A percentile compares a stretch with the other conserved stretches of the same genome.
phyloP scores from a whole-genome alignment of 345 rosid genomes.

The Salix caprea region DNA sequence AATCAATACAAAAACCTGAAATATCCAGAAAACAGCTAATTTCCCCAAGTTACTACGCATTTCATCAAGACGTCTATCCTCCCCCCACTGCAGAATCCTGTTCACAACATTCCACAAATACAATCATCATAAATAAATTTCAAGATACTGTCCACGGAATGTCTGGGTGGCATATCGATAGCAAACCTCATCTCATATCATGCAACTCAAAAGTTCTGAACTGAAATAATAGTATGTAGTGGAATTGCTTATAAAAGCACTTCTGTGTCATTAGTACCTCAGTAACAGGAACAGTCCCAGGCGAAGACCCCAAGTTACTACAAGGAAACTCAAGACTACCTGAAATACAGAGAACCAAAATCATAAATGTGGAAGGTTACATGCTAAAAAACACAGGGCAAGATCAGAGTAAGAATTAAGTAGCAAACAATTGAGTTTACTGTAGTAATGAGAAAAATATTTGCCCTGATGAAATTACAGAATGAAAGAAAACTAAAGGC shows the following conservation, averaged over 20 bases:
- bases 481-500: neutral
- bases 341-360: slow-evolving; percentile 29
- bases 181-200: neutral
- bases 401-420: neutral
- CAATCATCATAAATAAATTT: neutral
- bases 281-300: slow-evolving; percentile 63
- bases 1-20: slow-evolving; percentile 53
- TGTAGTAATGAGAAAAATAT: too few species aligned
- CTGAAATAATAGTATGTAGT: neutral
- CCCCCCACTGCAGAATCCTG: slow-evolving; percentile 95
- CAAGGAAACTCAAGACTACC: slow-evolving; percentile 68
- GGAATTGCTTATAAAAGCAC: neutral
- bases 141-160: neutral
- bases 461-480: neutral
- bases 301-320: slow-evolving; percentile 82
- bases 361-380: neutral
- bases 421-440: neutral
- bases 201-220: neutral
- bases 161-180: neutral
- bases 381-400: neutral
- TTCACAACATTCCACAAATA: slow-evolving; percentile 3
- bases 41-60: slow-evolving; percentile 72
- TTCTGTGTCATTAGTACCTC: slow-evolving; percentile 43
- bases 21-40: slow-evolving; percentile 69
- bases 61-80: slow-evolving; percentile 82